These are phyloP conservation scores for Saccharomycopsis schoenii DNA, from an alignment of 805 yeast genomes.

Conservation along the genomic window DNA sequence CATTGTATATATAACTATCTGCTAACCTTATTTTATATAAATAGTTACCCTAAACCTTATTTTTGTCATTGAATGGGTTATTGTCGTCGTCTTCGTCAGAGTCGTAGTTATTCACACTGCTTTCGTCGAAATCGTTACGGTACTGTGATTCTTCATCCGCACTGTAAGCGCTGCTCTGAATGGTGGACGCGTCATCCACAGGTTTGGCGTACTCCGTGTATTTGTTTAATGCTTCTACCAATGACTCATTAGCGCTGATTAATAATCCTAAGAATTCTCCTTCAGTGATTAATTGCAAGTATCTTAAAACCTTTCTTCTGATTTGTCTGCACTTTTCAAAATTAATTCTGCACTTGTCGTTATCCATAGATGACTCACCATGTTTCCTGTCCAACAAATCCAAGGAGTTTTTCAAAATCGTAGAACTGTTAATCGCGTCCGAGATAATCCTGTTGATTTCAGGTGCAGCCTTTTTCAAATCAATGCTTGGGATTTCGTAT, in stretches of 20 bases:
- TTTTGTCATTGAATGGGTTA: constrained; percentile 17
- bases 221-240: constrained; percentile 60
- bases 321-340: constrained; percentile 69
- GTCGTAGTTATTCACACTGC: neutral
- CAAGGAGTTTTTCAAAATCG: constrained; percentile 55
- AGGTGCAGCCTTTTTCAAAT: constrained; percentile 63
- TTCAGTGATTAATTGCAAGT: constrained; percentile 72
- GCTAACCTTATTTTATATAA: no score
- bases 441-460: constrained; percentile 60
- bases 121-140: neutral
- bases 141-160: constrained; percentile 1
- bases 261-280: constrained; percentile 86
- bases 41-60: constrained; percentile 5
- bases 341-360: constrained; percentile 45
- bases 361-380: constrained; percentile 53
- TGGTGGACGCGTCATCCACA: constrained; percentile 1
- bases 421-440: constrained; percentile 65
- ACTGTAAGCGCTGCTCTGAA: neutral
- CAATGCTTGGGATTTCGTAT: constrained; percentile 57
- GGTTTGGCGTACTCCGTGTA: constrained; percentile 40
- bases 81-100: constrained; percentile 16
- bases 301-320: constrained; percentile 69
- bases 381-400: constrained; percentile 32
- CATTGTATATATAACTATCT: no score
- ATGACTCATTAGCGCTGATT: constrained; percentile 82